Conservation (phyloP, 2,329 filamentous ascomycete species). For the Botrytis aclada region DNA sequence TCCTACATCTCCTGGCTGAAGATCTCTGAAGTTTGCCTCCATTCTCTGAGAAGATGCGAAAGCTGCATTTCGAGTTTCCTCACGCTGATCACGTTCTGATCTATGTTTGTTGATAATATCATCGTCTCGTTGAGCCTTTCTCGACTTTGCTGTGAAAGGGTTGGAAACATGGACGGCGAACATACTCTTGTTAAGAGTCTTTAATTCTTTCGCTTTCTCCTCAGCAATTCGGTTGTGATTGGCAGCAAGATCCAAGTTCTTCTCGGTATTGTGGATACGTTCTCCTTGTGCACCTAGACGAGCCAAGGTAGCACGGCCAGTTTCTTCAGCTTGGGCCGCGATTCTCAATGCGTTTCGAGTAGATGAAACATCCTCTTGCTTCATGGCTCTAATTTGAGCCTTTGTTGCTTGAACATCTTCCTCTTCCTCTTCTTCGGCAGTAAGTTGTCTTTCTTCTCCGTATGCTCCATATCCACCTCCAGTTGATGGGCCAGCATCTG, state of each 20-base stretch:
- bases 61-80: constrained; percentile 56
- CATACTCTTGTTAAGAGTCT: constrained; percentile 85
- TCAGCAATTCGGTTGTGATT: constrained; percentile 74
- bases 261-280: constrained; percentile 76
- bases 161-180: constrained; percentile 79
- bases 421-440: constrained; percentile 72
- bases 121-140: constrained; percentile 62
- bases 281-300: constrained; percentile 77
- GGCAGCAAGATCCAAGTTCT: constrained; percentile 75
- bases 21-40: constrained; percentile 49
- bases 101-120: constrained; percentile 67
- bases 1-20: constrained; percentile 38
- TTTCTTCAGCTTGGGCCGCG: constrained; percentile 67
- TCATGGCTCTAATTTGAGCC: constrained; percentile 70
- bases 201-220: constrained; percentile 78
- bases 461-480: constrained; percentile 48
- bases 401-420: constrained; percentile 70
- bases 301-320: constrained; percentile 67
- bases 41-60: constrained; percentile 52
- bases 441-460: constrained; percentile 72
- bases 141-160: constrained; percentile 69
- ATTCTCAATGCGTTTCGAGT: constrained; percentile 67
- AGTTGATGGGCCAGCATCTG: constrained; percentile 23
- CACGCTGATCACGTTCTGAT: constrained; percentile 61
- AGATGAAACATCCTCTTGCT: constrained; percentile 72